phyloP scores from a whole-genome alignment of 2,329 filamentous ascomycete genomes.

The Aspergillus luchuensis region DNA sequence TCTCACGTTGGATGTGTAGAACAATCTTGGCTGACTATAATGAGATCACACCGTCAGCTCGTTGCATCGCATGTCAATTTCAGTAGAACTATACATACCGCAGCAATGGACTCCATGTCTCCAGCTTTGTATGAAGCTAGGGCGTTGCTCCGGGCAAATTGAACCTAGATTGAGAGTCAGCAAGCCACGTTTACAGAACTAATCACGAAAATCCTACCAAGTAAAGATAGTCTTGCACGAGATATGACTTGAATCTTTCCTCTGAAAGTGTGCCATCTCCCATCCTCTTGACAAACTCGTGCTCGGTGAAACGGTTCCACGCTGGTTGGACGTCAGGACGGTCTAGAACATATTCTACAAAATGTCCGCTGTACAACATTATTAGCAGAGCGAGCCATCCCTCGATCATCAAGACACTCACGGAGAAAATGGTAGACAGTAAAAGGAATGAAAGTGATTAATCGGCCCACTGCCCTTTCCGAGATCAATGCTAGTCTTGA shows the following conservation, averaged over 20 bases:
- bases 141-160: slow-evolving; percentile 85
- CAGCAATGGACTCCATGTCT: slow-evolving; percentile 69
- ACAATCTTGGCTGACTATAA: slow-evolving; percentile 68
- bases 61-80: neutral
- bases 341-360: slow-evolving; percentile 79
- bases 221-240: slow-evolving; percentile 91
- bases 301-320: slow-evolving; percentile 77
- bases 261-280: slow-evolving; percentile 73
- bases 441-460: slow-evolving; percentile 67
- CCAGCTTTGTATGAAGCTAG: slow-evolving; percentile 84
- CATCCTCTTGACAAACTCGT: slow-evolving; percentile 78
- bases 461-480: slow-evolving; percentile 65
- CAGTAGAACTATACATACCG: slow-evolving; percentile 51
- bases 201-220: slow-evolving; percentile 56
- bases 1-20: slow-evolving; percentile 75
- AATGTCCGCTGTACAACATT: slow-evolving; percentile 61
- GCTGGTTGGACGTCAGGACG: slow-evolving; percentile 70
- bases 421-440: slow-evolving; percentile 61
- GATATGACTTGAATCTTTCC: slow-evolving; percentile 81
- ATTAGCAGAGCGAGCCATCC: neutral
- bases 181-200: neutral
- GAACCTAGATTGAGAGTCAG: slow-evolving; percentile 56
- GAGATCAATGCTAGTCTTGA: slow-evolving; percentile 57
- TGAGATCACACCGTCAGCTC: neutral
- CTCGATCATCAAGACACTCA: slow-evolving; percentile 35